phyloP scores from a whole-genome alignment of 495 filamentous ascomycete species.

The Aspergillus conjunctus region DNA sequence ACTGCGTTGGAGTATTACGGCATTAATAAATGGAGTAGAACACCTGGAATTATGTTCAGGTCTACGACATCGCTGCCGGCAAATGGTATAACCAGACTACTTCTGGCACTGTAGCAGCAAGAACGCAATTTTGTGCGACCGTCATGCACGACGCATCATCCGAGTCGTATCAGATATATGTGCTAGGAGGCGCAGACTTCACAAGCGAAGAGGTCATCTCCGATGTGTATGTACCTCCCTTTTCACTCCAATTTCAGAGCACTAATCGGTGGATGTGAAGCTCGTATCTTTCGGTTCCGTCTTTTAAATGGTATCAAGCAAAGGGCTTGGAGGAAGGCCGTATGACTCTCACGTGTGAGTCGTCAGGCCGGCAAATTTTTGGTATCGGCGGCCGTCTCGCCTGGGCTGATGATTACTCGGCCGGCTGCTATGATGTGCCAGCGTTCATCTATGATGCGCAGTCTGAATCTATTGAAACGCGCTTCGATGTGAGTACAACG shows the following conservation, averaged over 20 bases:
- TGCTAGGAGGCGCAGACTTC: slow-evolving; percentile 16
- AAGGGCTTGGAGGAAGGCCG: slow-evolving; percentile 11
- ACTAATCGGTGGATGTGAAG: not conserved
- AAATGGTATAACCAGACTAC: slow-evolving; percentile 28
- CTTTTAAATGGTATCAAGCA: slow-evolving; percentile 23
- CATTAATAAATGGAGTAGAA: slow-evolving; percentile 12
- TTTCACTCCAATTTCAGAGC: not conserved
- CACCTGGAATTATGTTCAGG: slow-evolving; percentile 21
- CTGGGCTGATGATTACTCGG: slow-evolving; percentile 9
- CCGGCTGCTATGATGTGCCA: slow-evolving; percentile 22
- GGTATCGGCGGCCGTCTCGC: slow-evolving; percentile 24
- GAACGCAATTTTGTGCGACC: slow-evolving; percentile 23
- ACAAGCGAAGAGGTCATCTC: slow-evolving; percentile 6
- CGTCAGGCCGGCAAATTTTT: slow-evolving; percentile 24
- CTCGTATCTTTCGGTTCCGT: slow-evolving; percentile 23
- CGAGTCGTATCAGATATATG: slow-evolving; percentile 21
- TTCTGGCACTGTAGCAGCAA: slow-evolving; percentile 6
- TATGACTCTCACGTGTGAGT: slow-evolving; percentile 20
- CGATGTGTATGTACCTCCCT: slow-evolving; percentile 4
- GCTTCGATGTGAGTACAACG: slow-evolving; percentile 19
- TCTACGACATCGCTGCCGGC: slow-evolving; percentile 20
- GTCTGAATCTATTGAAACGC: slow-evolving; percentile 11
- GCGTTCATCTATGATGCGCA: slow-evolving; percentile 26
- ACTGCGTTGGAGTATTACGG: not conserved
- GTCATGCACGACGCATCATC: slow-evolving; percentile 19